Percentiles rank a stretch among this genome's conserved stretches.
These are phyloP conservation scores for Entoloma clypeatum DNA, from an alignment of 1,284 basidiomycete genomes.

Conservation along the genomic window DNA sequence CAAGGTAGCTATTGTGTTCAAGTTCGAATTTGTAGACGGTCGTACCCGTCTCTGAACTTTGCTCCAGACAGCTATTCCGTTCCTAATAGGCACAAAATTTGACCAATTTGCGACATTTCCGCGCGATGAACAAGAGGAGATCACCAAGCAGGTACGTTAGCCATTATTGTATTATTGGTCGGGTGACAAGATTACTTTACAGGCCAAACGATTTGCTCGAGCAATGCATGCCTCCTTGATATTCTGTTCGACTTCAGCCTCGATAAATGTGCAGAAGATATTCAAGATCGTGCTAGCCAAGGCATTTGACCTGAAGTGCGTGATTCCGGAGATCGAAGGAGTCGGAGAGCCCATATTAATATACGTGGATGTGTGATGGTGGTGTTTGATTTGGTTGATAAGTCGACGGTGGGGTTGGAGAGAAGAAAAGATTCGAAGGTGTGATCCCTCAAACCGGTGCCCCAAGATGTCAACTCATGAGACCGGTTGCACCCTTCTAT, in stretches of 20 bases:
- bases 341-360: constrained; percentile 91
- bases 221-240: constrained; percentile 99
- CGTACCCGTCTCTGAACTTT: neutral
- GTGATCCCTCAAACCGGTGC: constrained; percentile 7
- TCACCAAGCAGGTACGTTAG: constrained; percentile 84
- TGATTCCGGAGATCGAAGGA: constrained; percentile 94
- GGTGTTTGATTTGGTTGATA: constrained; percentile 14
- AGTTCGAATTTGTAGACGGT: constrained; percentile 3
- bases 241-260: constrained; percentile 96
- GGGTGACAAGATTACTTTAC: constrained; percentile 14
- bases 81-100: constrained; percentile 97
- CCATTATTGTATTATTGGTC: neutral
- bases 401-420: constrained; percentile 21
- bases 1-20: constrained; percentile 58
- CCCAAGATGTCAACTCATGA: neutral
- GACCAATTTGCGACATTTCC: constrained; percentile 96
- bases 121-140: constrained; percentile 97
- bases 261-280: constrained; percentile 99
- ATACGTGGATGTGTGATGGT: constrained; percentile 78
- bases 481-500: constrained; percentile 7
- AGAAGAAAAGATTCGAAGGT: constrained; percentile 29
- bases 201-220: constrained; percentile 94
- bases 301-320: constrained; percentile 89
- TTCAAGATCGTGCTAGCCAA: constrained; percentile 95
- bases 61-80: constrained; percentile 86